Percentiles rank a stretch among this genome's conserved stretches.
Evolutionary conservation across 306 rosid species (phyloP).

Genomic region (Trifolium repens): DNA sequence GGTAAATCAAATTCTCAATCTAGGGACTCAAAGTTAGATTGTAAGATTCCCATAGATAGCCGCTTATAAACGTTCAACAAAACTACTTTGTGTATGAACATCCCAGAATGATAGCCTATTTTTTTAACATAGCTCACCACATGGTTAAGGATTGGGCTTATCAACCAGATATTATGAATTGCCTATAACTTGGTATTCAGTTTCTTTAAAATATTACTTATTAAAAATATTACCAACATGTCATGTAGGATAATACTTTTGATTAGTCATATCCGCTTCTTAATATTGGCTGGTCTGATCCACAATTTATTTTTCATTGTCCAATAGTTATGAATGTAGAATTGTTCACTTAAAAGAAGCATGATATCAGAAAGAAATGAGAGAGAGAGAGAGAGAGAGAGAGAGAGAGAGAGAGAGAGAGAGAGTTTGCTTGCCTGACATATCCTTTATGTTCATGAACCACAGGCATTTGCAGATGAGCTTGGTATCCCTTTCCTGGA

Average conservation of each 20-base stretch:
- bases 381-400: too few species aligned
- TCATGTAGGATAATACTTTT: slow-evolving; percentile 4
- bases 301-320: background rate
- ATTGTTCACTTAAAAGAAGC: slow-evolving; percentile 15
- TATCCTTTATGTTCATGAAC: slow-evolving; percentile 35
- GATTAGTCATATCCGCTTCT: background rate
- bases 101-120: too few species aligned
- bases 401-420: background rate
- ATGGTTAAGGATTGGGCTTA: too few species aligned
- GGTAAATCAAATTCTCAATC: slow-evolving; percentile 49
- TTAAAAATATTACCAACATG: background rate
- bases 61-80: background rate
- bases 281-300: background rate
- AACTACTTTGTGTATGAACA: background rate
- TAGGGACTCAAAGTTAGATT: too few species aligned
- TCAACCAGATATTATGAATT: too few species aligned
- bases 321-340: background rate
- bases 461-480: slow-evolving; percentile 93
- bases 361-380: too few species aligned
- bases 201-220: too few species aligned
- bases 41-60: background rate
- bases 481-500: slow-evolving; percentile 96
- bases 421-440: slow-evolving; percentile 14
- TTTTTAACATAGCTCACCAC: too few species aligned
- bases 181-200: too few species aligned